Percentiles rank a stretch among this genome's conserved stretches.
Conservation (phyloP, 371 early-diverging fungal genomes). For the Choanephora cucurbitarum region DNA sequence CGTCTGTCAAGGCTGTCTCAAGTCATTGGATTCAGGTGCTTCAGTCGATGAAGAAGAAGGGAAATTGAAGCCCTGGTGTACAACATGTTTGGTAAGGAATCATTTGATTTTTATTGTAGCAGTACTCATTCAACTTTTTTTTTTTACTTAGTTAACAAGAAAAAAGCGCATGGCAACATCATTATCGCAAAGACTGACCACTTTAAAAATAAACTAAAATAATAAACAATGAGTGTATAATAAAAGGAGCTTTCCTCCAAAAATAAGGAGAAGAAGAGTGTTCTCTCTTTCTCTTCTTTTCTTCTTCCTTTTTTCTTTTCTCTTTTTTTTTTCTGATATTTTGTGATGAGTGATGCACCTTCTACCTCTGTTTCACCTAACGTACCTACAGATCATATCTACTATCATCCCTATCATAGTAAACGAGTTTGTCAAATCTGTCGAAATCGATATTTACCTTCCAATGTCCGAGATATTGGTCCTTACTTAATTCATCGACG, state of each 20-base stretch:
- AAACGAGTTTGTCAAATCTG: conserved; percentile 9
- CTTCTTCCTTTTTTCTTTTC: background rate
- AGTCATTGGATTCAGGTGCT: conserved; percentile 45
- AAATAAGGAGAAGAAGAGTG: background rate
- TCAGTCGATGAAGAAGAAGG: conserved; percentile 21
- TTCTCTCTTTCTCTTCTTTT: background rate
- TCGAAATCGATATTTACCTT: background rate
- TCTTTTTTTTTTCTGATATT: background rate
- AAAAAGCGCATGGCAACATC: no score
- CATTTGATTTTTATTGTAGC: background rate
- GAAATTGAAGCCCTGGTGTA: conserved; percentile 36
- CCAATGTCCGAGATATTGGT: conserved; percentile 12
- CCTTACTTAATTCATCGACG: conserved; percentile 24
- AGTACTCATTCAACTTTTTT: no score
- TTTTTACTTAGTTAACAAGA: no score
- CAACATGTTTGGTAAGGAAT: conserved; percentile 36
- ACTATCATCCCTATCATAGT: conserved; percentile 1
- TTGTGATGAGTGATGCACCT: background rate
- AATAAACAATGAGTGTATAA: no score
- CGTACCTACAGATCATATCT: background rate
- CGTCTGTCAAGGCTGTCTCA: conserved; percentile 35
- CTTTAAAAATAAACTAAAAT: no score
- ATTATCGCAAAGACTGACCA: no score
- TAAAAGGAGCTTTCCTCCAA: no score
- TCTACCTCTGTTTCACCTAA: background rate